phyloP scores from a whole-genome alignment of 176 grass and related monocot genomes.

The Eleusine coracana region DNA sequence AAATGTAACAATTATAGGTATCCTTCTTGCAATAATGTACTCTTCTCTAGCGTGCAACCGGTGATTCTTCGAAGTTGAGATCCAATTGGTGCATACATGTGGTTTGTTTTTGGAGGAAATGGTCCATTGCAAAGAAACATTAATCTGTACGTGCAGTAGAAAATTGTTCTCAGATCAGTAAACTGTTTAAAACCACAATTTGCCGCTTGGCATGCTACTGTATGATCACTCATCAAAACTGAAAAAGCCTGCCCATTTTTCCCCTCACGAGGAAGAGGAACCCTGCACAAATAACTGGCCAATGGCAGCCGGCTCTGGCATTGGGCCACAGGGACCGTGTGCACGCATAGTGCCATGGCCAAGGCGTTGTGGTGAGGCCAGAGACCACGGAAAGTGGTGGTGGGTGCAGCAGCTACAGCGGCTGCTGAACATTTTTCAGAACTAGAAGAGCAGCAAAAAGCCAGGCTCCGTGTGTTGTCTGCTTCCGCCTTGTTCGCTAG shows the following conservation, averaged over 20 bases:
- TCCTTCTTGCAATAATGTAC: no score
- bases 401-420: background rate
- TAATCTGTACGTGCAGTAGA: background rate
- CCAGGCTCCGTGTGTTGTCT: constrained; percentile 7
- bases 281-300: background rate
- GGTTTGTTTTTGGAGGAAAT: background rate
- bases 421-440: constrained; percentile 9
- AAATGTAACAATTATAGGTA: background rate
- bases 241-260: background rate
- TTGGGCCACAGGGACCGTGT: constrained; percentile 21
- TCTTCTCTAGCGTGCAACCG: no score
- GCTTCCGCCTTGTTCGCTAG: constrained; percentile 40
- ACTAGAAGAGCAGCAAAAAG: constrained; percentile 39
- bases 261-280: background rate
- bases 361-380: background rate
- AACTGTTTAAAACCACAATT: background rate
- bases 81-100: background rate
- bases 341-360: background rate
- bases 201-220: background rate
- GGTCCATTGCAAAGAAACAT: background rate
- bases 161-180: background rate
- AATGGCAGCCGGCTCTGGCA: background rate
- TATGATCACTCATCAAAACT: background rate
- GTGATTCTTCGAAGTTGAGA: background rate
- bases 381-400: constrained; percentile 43